A percentile compares a stretch with the other conserved stretches of the same genome.
These are phyloP conservation scores for Diversispora eburnea DNA, from an alignment of 192 early-diverging fungal genomes.

Conservation along the genomic window DNA sequence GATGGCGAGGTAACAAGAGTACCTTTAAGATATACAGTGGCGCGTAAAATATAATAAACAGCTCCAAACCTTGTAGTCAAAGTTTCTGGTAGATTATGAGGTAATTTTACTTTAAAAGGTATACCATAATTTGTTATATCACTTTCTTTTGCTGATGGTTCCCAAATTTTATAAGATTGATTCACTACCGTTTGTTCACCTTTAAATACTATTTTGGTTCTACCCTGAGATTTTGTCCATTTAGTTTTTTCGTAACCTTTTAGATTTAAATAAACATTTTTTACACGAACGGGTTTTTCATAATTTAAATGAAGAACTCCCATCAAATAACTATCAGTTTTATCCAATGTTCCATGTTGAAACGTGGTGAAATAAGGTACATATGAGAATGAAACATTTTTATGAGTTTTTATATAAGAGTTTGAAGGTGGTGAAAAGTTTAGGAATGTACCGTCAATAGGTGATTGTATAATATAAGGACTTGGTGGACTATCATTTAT, in stretches of 20 bases:
- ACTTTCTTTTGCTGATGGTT: neutral
- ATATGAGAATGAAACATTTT: constrained; percentile 21
- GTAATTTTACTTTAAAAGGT: constrained; percentile 26
- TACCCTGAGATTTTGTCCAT: constrained; percentile 5
- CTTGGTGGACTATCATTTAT: neutral
- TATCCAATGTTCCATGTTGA: constrained; percentile 18
- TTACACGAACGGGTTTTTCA: neutral
- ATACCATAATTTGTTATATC: neutral
- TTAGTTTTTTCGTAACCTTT: constrained; percentile 18
- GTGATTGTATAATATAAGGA: neutral
- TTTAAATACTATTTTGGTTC: constrained; percentile 2
- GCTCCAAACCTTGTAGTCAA: constrained; percentile 1
- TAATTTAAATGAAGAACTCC: constrained; percentile 21
- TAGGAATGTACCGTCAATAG: neutral
- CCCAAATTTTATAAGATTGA: constrained; percentile 19
- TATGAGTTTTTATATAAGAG: constrained; percentile 22
- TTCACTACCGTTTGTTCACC: constrained; percentile 18
- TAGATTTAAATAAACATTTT: constrained; percentile 15
- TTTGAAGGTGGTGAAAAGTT: neutral
- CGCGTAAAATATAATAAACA: constrained; percentile 12
- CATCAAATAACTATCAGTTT: constrained; percentile 19
- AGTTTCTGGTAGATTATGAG: constrained; percentile 23
- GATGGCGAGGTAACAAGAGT: neutral
- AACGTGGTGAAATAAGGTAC: neutral
- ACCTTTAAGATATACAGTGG: constrained; percentile 10